These are phyloP conservation scores for Areca catechu DNA, from an alignment of 176 grass and related monocot genomes.

Conservation along the genomic window DNA sequence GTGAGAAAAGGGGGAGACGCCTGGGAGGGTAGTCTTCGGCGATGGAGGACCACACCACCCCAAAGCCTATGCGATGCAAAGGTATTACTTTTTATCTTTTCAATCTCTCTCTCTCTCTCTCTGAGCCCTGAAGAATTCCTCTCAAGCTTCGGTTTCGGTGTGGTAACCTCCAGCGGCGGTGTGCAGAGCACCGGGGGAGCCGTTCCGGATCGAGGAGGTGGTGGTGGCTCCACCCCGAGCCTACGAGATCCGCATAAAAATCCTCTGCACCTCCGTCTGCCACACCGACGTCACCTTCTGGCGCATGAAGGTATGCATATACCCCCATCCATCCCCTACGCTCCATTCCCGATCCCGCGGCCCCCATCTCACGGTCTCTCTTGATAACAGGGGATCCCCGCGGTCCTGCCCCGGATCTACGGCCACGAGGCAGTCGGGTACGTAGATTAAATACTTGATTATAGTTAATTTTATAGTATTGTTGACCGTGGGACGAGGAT, in stretches of 20 bases:
- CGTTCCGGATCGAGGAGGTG: constrained; percentile 63
- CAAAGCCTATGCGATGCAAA: constrained; percentile 60
- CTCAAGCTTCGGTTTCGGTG: background rate
- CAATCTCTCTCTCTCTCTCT: too few relatives aligned
- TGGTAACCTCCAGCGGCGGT: constrained; percentile 45
- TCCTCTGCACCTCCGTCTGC: constrained; percentile 66
- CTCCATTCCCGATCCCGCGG: background rate
- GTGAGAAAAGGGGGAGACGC: too few relatives aligned
- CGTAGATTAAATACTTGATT: background rate
- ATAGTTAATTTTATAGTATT: background rate
- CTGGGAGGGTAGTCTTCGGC: background rate
- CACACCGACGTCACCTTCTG: constrained; percentile 55
- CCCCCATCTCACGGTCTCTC: background rate
- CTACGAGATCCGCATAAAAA: constrained; percentile 57
- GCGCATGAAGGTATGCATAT: constrained; percentile 27
- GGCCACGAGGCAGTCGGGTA: constrained; percentile 81
- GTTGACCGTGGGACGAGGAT: too few relatives aligned
- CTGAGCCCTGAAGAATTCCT: too few relatives aligned
- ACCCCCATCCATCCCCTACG: too few relatives aligned
- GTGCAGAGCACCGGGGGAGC: constrained; percentile 39
- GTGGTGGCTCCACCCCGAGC: constrained; percentile 56
- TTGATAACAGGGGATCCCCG: background rate
- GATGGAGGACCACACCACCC: constrained; percentile 21
- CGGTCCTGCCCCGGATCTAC: constrained; percentile 35
- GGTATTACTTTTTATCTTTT: constrained; percentile 12